Base-by-base conservation (phyloP, 805 yeast genomes). In the Lipomyces sp. region DNA sequence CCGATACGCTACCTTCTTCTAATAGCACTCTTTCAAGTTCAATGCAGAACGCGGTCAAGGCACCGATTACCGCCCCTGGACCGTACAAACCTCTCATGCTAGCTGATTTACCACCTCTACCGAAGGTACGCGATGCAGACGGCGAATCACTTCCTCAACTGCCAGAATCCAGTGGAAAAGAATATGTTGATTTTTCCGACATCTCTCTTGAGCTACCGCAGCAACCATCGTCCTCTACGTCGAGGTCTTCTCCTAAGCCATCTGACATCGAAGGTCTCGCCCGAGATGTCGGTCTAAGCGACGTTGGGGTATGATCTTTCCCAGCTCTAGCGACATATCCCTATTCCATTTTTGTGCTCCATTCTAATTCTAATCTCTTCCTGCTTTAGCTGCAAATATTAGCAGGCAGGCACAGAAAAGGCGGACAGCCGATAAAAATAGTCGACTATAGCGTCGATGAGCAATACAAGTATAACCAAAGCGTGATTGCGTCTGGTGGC, bases 381-480 rank as follows among this genome's bases (percentile, higher is more conserved):
- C 24, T 26, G 18, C 2, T 24, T 13, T 47, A 47, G 51, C 40
- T 49, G 14, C 53, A 49, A 34, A 42, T 53, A 10, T 38, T 57
- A 16, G 50, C 50, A 29, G 61, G 60, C 24, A 44, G 61, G 3
- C 48, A 45, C 33, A 23, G 57, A 11, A 21, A 22, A 10, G 46
- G 45, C 19, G 39, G 29, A 16, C 53, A 35, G 18, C 46, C 45
- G 19, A 47, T 67, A 11, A 51, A 66, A 14, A 56, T 70, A 11
- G 63, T 67, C 8, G 75, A 73, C 19, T 64, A 72, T 51, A 62
- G 65, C 47, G 66, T 74, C 58, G 66, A 63, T 43, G 63, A 68
- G 11, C 74, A 73, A 50, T 75, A 75, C 49, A 45, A 59, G 11
- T 51, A 61, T 24, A 73, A 74, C 51, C 63, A 62, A 24, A 39